Percentiles rank a stretch among this genome's conserved stretches.
Conservation (phyloP, 1,284 basidiomycete species). For the Pascua sp. region DNA sequence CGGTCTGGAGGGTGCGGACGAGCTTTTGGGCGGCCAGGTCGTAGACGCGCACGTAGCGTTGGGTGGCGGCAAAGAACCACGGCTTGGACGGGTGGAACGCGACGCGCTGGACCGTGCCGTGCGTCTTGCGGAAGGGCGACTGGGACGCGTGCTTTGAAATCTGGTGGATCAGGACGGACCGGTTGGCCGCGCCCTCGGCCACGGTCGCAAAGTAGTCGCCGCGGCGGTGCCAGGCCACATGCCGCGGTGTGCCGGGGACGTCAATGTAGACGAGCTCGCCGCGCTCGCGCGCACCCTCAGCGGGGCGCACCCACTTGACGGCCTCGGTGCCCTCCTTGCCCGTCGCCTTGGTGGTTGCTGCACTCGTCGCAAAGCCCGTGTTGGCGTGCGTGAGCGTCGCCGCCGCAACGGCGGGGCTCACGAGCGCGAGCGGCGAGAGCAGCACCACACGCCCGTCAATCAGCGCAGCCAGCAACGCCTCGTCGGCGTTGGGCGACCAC, state of each 20-base stretch:
- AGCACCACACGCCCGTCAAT: conserved; percentile 67
- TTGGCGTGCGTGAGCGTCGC: conserved; percentile 58
- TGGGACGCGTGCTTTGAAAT: conserved; percentile 89
- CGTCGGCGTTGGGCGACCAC: conserved; percentile 89
- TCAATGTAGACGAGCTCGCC: conserved; percentile 55
- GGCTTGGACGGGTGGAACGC: conserved; percentile 93
- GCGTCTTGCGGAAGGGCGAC: conserved; percentile 92
- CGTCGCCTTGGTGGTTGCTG: conserved; percentile 40
- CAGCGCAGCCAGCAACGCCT: conserved; percentile 47
- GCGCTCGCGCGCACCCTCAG: conserved; percentile 51
- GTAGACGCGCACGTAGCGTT: conserved; percentile 93
- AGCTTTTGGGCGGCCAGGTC: conserved; percentile 91
- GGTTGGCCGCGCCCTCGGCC: conserved; percentile 47
- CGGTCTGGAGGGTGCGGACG: conserved; percentile 85
- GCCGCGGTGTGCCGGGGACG: conserved; percentile 72
- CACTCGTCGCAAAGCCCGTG: conserved; percentile 45
- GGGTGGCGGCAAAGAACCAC: conserved; percentile 97
- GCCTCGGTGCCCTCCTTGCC: conserved; percentile 44
- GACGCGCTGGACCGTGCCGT: conserved; percentile 84
- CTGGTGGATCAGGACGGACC: conserved; percentile 72
- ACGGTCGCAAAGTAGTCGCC: conserved; percentile 97
- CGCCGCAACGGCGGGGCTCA: conserved; percentile 62
- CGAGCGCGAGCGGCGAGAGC: conserved; percentile 70
- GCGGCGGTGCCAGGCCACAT: conserved; percentile 87
- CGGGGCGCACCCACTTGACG: conserved; percentile 55